These are phyloP conservation scores for Polygonum maritimum DNA, from an alignment of 148 eudicot species.

Conservation along the genomic window DNA sequence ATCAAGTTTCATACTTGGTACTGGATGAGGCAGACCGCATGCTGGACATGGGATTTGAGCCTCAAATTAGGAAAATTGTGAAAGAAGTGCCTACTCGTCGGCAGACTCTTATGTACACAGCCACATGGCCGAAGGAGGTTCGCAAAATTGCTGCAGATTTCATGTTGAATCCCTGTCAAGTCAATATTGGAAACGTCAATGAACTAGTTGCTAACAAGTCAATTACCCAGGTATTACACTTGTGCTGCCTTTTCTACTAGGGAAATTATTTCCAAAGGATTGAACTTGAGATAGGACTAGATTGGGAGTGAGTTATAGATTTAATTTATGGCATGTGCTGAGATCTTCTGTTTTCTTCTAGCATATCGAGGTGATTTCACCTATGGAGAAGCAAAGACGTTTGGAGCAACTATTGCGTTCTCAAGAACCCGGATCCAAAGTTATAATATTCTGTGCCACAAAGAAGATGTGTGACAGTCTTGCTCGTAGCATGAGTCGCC, in stretches of 20 bases:
- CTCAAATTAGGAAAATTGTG: conserved; percentile 96
- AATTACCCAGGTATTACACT: conserved; percentile 68
- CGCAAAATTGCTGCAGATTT: conserved; percentile 90
- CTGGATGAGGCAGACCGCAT: conserved; percentile 98
- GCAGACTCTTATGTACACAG: conserved; percentile 96
- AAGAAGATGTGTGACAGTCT: conserved; percentile 93
- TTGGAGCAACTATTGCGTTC: conserved; percentile 78
- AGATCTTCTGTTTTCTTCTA: conserved; percentile 18
- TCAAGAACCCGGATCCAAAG: conserved; percentile 82
- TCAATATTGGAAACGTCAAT: conserved; percentile 88
- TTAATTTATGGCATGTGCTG: neutral
- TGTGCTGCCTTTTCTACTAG: neutral
- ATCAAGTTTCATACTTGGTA: conserved; percentile 85
- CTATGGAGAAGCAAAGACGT: conserved; percentile 69
- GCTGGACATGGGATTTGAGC: conserved; percentile 99
- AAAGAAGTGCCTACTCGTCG: conserved; percentile 72
- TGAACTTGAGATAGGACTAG: neutral
- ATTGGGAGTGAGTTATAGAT: neutral
- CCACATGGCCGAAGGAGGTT: conserved; percentile 98
- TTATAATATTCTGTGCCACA: conserved; percentile 89
- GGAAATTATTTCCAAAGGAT: neutral
- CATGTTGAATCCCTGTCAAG: conserved; percentile 73
- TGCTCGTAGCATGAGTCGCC: conserved; percentile 58
- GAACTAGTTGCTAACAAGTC: conserved; percentile 95
- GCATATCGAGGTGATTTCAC: conserved; percentile 62